phyloP scores from a whole-genome alignment of 140 eudicot genomes.

The Oenanthe javanica region DNA sequence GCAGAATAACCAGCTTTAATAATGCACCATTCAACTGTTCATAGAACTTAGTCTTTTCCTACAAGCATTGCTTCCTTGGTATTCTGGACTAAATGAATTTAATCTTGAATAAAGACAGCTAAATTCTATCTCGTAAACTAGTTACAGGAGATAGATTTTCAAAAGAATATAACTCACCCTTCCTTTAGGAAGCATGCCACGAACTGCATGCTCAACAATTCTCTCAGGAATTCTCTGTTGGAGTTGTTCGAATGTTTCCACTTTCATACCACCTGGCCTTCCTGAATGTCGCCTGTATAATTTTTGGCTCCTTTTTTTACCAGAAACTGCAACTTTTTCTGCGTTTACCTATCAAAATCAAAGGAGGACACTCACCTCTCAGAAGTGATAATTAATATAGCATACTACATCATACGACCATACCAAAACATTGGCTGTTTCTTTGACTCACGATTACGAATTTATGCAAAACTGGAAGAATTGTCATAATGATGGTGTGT shows the following conservation, averaged over 20 bases:
- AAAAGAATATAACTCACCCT: constrained; percentile 43
- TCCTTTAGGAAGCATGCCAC: constrained; percentile 99
- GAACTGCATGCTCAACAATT: constrained; percentile 89
- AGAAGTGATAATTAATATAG: neutral
- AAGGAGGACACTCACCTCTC: neutral
- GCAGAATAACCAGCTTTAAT: neutral
- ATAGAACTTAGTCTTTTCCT: neutral
- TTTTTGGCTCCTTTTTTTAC: constrained; percentile 81
- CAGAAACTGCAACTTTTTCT: constrained; percentile 87
- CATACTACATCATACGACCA: neutral
- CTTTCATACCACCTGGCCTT: constrained; percentile 97
- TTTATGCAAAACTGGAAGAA: neutral
- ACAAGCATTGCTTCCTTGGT: neutral
- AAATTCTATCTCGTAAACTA: neutral
- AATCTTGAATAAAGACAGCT: neutral
- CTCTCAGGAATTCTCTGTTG: constrained; percentile 95
- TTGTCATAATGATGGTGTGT: neutral
- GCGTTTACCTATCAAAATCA: constrained; percentile 56
- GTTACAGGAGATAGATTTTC: neutral
- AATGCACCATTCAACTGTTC: too few relatives aligned
- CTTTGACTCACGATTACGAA: neutral
- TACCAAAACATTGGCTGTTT: neutral
- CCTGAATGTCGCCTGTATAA: constrained; percentile 95
- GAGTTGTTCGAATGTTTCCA: constrained; percentile 90
- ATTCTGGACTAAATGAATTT: neutral